These are phyloP conservation scores for Cladosporium cucumerinum DNA, from an alignment of 2,329 filamentous ascomycete genomes.

Conservation along the genomic window DNA sequence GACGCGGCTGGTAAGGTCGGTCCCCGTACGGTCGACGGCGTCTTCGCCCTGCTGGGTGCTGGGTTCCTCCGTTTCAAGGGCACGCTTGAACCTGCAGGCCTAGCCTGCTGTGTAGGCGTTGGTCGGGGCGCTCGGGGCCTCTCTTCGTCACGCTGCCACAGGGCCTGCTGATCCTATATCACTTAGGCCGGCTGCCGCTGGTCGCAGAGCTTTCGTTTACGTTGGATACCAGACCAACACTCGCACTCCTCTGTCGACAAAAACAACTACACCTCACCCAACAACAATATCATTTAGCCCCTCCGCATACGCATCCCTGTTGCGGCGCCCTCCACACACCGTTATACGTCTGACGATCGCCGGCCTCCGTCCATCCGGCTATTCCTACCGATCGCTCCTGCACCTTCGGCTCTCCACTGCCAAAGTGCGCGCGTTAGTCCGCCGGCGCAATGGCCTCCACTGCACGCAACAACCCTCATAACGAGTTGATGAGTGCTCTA, in stretches of 20 bases:
- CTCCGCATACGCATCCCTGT: constrained; percentile 3
- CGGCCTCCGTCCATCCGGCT: constrained; percentile 9
- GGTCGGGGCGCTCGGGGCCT: constrained; percentile 4
- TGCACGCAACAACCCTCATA: constrained; percentile 38
- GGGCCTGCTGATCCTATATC: constrained; percentile 17
- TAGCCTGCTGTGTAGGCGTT: constrained; percentile 6
- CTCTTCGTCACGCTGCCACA: constrained; percentile 10
- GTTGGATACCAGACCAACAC: background rate
- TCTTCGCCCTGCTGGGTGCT: constrained; percentile 5
- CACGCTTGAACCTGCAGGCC: constrained; percentile 11
- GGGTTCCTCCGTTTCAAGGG: constrained; percentile 4
- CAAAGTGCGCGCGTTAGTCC: constrained; percentile 11
- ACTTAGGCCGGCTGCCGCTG: background rate
- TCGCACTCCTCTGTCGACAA: background rate
- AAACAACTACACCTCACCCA: background rate
- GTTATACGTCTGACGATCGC: constrained; percentile 16
- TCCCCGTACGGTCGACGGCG: background rate
- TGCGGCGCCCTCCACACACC: constrained; percentile 11
- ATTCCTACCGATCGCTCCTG: constrained; percentile 11
- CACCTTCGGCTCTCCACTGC: constrained; percentile 17
- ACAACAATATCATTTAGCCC: background rate
- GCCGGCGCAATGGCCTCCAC: constrained; percentile 22
- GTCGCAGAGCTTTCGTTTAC: constrained; percentile 1
- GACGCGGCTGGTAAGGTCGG: constrained; percentile 14
- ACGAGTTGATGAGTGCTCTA: constrained; percentile 46